These are phyloP conservation scores for Cyclocybe cylindracea DNA, from an alignment of 768 basidiomycete species.

Conservation along the genomic window DNA sequence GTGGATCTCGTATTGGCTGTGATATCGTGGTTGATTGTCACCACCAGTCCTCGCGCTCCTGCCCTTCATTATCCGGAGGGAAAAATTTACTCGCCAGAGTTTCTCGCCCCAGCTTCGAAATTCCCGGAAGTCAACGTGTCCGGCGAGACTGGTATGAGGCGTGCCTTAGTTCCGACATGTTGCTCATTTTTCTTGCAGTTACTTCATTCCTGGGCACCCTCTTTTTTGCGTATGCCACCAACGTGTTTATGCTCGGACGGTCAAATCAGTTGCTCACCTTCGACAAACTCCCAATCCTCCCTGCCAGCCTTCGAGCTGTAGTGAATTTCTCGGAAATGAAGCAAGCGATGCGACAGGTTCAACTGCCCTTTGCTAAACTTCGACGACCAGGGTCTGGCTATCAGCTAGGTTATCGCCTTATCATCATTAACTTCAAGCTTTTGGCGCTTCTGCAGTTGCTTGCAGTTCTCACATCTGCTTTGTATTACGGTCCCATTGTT, in stretches of 20 bases:
- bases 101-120: not conserved
- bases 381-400: constrained; percentile 17
- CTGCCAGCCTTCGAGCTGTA: constrained; percentile 9
- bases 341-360: constrained; percentile 7
- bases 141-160: constrained; percentile 3
- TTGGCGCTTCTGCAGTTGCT: constrained; percentile 11
- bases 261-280: constrained; percentile 5
- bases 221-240: constrained; percentile 12
- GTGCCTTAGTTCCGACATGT: not conserved
- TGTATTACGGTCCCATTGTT: constrained; percentile 27
- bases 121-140: constrained; percentile 15
- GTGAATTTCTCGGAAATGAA: constrained; percentile 11
- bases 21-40: constrained; percentile 6
- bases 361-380: constrained; percentile 1
- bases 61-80: constrained; percentile 8
- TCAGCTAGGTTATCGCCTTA: constrained; percentile 13
- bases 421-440: constrained; percentile 13
- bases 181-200: not conserved
- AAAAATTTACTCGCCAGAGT: constrained; percentile 8
- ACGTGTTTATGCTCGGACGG: constrained; percentile 14
- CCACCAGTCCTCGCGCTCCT: constrained; percentile 1
- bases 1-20: constrained; percentile 5
- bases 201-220: not conserved
- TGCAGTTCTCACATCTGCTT: constrained; percentile 14
- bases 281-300: constrained; percentile 13